These are phyloP conservation scores for Sphagnum tenellum DNA, from an alignment of 225 moss, liverwort and hornwort species.

Conservation along the genomic window DNA sequence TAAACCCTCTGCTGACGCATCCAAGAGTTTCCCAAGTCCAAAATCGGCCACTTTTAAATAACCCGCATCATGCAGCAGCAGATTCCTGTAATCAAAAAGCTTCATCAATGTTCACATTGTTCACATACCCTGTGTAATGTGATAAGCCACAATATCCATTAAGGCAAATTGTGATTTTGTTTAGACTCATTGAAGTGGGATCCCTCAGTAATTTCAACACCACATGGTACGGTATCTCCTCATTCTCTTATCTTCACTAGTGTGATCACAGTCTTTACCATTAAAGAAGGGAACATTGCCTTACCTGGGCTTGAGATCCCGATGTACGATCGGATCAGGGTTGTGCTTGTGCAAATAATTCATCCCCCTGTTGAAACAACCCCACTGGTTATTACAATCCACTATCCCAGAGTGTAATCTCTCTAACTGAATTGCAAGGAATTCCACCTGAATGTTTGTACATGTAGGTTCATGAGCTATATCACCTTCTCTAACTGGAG, in stretches of 20 bases:
- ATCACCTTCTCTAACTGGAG: too few relatives aligned
- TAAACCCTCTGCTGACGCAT: constrained; percentile 8
- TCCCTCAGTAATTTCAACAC: not conserved
- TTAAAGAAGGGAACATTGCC: not conserved
- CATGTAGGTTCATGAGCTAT: not conserved
- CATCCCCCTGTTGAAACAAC: constrained; percentile 36
- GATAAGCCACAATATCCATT: not conserved
- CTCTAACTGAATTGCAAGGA: not conserved
- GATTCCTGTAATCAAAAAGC: constrained; percentile 8
- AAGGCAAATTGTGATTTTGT: too few relatives aligned
- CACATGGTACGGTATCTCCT: not conserved
- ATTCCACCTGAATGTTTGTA: not conserved
- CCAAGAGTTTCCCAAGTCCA: constrained; percentile 46
- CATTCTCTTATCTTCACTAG: too few relatives aligned
- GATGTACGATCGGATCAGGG: constrained; percentile 58
- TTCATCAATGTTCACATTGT: too few relatives aligned
- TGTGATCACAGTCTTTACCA: too few relatives aligned
- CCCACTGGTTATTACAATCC: not conserved
- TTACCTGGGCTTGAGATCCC: constrained; percentile 67
- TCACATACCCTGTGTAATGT: too few relatives aligned
- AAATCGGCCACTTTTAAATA: constrained; percentile 63
- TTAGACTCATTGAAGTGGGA: not conserved
- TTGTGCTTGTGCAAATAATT: constrained; percentile 66
- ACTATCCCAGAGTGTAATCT: not conserved
- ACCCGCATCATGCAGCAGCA: constrained; percentile 30